These are phyloP conservation scores for Setaria italica DNA, from an alignment of 202 grass and related monocot species.

Conservation along the genomic window DNA sequence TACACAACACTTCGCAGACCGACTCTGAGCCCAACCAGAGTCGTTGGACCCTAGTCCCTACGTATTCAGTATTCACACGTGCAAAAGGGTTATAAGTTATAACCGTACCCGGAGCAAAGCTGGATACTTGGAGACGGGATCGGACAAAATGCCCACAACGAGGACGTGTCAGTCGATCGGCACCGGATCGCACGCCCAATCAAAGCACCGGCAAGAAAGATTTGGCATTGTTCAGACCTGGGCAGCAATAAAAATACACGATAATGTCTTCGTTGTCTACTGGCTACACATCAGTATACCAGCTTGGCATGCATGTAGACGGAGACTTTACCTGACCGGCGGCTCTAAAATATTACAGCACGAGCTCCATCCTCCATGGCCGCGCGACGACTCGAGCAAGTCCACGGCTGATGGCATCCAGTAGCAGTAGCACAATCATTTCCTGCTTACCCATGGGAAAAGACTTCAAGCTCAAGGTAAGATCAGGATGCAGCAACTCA, in stretches of 20 bases:
- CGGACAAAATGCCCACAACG: background rate
- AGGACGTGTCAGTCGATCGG: background rate
- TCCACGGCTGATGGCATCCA: conserved; percentile 26
- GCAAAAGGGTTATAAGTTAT: background rate
- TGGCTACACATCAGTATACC: background rate
- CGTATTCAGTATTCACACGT: conserved; percentile 23
- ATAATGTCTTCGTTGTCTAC: background rate
- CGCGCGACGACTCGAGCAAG: conserved; percentile 28
- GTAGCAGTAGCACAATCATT: conserved; percentile 17
- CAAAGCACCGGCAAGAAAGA: background rate
- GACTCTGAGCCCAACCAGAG: background rate
- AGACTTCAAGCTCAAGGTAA: background rate
- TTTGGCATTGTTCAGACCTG: conserved; percentile 10
- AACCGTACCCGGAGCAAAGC: background rate
- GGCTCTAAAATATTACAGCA: conserved; percentile 26
- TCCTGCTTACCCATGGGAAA: background rate
- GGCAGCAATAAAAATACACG: background rate
- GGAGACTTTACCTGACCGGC: conserved; percentile 17
- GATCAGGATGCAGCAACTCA: background rate
- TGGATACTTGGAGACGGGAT: background rate
- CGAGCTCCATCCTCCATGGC: conserved; percentile 35
- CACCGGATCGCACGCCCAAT: background rate
- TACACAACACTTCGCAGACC: background rate
- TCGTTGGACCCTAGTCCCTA: background rate
- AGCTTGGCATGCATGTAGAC: background rate